These are phyloP conservation scores for Vitellaria paradoxa DNA, from an alignment of 179 eudicot genomes.

Conservation along the genomic window DNA sequence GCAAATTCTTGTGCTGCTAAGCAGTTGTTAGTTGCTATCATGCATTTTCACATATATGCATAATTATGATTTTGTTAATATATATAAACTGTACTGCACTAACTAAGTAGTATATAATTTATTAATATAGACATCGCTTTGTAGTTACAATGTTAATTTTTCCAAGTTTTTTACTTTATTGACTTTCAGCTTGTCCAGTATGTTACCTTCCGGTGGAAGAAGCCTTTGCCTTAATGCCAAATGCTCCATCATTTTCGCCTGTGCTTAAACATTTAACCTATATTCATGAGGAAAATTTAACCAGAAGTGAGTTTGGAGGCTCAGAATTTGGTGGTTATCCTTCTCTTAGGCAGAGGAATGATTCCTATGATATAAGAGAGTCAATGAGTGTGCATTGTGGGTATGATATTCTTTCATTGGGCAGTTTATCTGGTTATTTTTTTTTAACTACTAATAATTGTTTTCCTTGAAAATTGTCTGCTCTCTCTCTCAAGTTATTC, in stretches of 20 bases:
- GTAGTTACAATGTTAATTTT: background rate
- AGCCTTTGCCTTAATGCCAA: conserved; percentile 72
- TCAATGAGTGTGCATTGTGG: conserved; percentile 96
- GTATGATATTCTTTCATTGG: conserved; percentile 39
- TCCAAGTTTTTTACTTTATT: conserved; percentile 13
- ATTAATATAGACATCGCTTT: background rate
- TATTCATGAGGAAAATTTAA: conserved; percentile 59
- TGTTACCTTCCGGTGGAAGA: conserved; percentile 84
- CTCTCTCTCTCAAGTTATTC: background rate
- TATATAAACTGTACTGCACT: background rate
- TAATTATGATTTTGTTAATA: background rate
- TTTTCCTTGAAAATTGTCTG: background rate
- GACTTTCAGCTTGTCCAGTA: conserved; percentile 83
- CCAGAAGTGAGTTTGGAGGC: conserved; percentile 88
- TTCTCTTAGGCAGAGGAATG: conserved; percentile 77
- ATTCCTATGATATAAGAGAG: conserved; percentile 81
- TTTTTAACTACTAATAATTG: background rate
- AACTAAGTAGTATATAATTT: background rate
- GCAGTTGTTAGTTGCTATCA: conserved; percentile 4
- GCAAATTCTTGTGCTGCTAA: background rate
- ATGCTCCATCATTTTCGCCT: conserved; percentile 70
- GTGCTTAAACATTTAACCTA: conserved; percentile 63
- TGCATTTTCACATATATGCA: conserved; percentile 2
- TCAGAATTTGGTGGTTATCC: conserved; percentile 98
- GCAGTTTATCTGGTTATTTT: background rate